Base-by-base conservation (phyloP, 768 basidiomycete genomes). In the Leccinum aurantiacum region DNA sequence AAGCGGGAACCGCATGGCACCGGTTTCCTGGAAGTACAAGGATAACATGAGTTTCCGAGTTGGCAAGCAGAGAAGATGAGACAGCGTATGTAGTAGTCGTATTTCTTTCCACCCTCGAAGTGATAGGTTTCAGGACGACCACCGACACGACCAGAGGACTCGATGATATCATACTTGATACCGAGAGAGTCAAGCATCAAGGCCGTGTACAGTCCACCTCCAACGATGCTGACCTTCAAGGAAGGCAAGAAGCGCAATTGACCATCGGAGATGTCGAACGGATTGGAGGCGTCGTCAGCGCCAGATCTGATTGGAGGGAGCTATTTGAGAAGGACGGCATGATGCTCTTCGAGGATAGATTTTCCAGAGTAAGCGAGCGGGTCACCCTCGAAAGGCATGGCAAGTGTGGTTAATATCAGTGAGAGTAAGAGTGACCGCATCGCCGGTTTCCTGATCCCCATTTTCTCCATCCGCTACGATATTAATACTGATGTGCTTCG, bases 91-190 rank as follows among this genome's bases (percentile, higher is more conserved):
- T 69, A 78, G 62, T 80, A 78, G 54, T 79, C 71, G 35, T 76
- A 74, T 22, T 63, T 50, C 4, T 60, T 65, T 17, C 59, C 67
- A 35, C 65, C 54, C 2, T 60, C 54, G 63, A 83, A 82, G 8
- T 67, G 69, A 59, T 82, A 67, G 1, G 82, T 83, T 60, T 65
- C 77, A 46, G 80, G 67, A n/a, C 80, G 76, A 29, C 82, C 82
- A 3, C 82, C 82, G 33, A 67, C 56, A 15, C 76, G 77, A 24
- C 67, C 64, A 1, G 70, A 67, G 2, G 76, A 78, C 65, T 83
- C 82, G n/a, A 83, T 59, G 46, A 82, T 79, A 22, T 80, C 75
- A 66, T 79, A 83, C 7, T 68, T 58, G 63, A 82, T 76, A 1
- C 67, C 74, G 7, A 80, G 72, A 7, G 66, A 68, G 33, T 82